Evolutionary conservation across 306 rosid species (phyloP).

Genomic region (Trifolium pratense): DNA sequence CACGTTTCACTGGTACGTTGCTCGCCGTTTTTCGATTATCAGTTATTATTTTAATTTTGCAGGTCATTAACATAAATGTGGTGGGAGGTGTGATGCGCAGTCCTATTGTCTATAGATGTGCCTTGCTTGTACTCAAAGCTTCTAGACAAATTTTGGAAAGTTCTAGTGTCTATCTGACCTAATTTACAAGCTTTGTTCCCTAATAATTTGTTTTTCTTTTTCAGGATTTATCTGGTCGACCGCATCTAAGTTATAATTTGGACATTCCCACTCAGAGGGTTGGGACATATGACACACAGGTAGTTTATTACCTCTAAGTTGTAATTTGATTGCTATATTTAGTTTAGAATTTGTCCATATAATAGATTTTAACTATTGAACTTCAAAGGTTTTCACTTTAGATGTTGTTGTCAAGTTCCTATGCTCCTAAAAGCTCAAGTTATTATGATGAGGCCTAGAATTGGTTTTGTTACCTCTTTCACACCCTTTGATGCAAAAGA

Average conservation of each 20-base stretch:
- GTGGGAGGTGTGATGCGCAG: slow-evolving; percentile 9
- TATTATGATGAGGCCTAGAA: neutral
- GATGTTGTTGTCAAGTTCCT: slow-evolving; percentile 8
- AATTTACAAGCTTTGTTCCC: neutral
- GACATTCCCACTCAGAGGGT: slow-evolving; percentile 87
- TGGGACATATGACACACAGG: slow-evolving; percentile 96
- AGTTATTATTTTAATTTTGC: neutral
- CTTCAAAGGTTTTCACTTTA: slow-evolving; percentile 15
- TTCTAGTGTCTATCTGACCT: slow-evolving; percentile 2
- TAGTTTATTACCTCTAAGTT: slow-evolving; percentile 63
- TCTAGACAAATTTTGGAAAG: slow-evolving; percentile 11
- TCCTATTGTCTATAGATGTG: neutral
- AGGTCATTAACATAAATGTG: neutral
- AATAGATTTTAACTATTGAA: slow-evolving; percentile 12
- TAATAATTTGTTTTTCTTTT: slow-evolving; percentile 15
- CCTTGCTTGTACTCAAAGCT: slow-evolving; percentile 10
- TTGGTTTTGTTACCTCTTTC: neutral
- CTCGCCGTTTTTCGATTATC: neutral
- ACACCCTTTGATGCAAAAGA: slow-evolving; percentile 1
- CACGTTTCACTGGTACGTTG: slow-evolving; percentile 86
- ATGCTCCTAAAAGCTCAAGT: neutral
- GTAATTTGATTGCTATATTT: slow-evolving; percentile 43
- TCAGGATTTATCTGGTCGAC: slow-evolving; percentile 96
- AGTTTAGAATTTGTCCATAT: slow-evolving; percentile 23
- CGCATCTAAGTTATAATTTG: slow-evolving; percentile 76